A percentile compares a stretch with the other conserved stretches of the same genome.
These are phyloP conservation scores for Decorospora gaudefroyi DNA, from an alignment of 2,329 filamentous ascomycete genomes.

Conservation along the genomic window DNA sequence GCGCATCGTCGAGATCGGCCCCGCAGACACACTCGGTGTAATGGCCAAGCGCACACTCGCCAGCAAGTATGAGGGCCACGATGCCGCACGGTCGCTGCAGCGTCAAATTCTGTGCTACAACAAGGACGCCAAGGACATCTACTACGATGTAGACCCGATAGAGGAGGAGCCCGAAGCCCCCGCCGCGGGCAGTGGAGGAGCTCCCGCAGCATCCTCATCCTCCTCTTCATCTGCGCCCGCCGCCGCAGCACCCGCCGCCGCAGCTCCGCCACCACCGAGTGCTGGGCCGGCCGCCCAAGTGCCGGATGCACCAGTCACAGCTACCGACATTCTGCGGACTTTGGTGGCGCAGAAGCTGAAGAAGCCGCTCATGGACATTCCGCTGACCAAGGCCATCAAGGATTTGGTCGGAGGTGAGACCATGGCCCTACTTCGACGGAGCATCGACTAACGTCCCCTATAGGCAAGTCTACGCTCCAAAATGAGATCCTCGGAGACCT, in stretches of 20 bases:
- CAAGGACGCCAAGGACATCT: conserved; percentile 99
- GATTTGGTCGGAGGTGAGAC: conserved; percentile 91
- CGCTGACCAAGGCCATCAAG: conserved; percentile 95
- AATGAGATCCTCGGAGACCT: conserved; percentile 98
- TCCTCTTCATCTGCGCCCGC: conserved; percentile 54
- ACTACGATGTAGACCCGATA: conserved; percentile 95
- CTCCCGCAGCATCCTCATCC: conserved; percentile 52
- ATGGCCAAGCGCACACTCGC: conserved; percentile 97
- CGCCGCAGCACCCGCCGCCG: conserved; percentile 57
- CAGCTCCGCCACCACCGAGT: conserved; percentile 64
- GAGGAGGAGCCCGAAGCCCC: conserved; percentile 72
- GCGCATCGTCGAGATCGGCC: conserved; percentile 96
- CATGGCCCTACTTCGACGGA: conserved; percentile 5
- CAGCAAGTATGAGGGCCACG: conserved; percentile 98
- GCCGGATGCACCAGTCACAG: conserved; percentile 82
- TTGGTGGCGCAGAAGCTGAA: conserved; percentile 97
- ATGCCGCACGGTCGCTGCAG: conserved; percentile 94
- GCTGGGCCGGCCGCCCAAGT: conserved; percentile 86
- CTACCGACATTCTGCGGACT: conserved; percentile 84
- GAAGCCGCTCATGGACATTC: conserved; percentile 86
- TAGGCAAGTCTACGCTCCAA: conserved; percentile 96
- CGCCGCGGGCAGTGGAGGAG: conserved; percentile 51
- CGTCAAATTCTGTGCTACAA: conserved; percentile 99
- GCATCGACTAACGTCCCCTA: conserved; percentile 20
- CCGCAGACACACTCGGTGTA: conserved; percentile 92